A percentile compares a stretch with the other conserved stretches of the same genome.
Conservation (phyloP, 2,329 filamentous ascomycete genomes). For the Trichoderma sp. region DNA sequence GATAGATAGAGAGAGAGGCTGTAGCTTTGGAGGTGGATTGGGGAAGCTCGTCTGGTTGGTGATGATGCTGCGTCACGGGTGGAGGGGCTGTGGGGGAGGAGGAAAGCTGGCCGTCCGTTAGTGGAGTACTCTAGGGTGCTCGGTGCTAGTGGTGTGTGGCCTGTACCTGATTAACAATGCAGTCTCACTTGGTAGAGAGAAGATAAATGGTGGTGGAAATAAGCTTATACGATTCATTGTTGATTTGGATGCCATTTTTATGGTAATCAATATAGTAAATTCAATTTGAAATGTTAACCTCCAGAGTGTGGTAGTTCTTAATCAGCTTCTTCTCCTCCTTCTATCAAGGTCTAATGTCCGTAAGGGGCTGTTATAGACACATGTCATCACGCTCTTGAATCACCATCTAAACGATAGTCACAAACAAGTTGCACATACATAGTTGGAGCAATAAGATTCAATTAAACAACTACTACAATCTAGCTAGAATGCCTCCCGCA, state of each 20-base stretch:
- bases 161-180: not conserved
- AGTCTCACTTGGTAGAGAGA: not conserved
- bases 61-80: conserved; percentile 38
- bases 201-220: not conserved
- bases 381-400: not conserved
- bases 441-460: not conserved
- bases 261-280: not conserved
- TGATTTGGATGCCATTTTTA: not conserved
- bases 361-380: not conserved
- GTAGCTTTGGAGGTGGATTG: conserved; percentile 16
- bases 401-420: not conserved
- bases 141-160: rapidly evolving
- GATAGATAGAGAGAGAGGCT: not conserved
- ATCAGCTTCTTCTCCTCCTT: not conserved
- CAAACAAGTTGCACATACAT: not conserved
- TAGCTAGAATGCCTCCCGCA: not conserved
- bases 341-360: not conserved
- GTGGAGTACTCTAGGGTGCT: not conserved
- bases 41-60: conserved; percentile 17
- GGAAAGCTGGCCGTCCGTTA: not conserved
- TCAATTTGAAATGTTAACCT: not conserved
- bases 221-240: not conserved
- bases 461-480: not conserved
- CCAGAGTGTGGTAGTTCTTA: not conserved
- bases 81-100: conserved; percentile 30